Base-by-base conservation (phyloP, 768 basidiomycete genomes). In the Gloeopeniophorella convolvens region DNA sequence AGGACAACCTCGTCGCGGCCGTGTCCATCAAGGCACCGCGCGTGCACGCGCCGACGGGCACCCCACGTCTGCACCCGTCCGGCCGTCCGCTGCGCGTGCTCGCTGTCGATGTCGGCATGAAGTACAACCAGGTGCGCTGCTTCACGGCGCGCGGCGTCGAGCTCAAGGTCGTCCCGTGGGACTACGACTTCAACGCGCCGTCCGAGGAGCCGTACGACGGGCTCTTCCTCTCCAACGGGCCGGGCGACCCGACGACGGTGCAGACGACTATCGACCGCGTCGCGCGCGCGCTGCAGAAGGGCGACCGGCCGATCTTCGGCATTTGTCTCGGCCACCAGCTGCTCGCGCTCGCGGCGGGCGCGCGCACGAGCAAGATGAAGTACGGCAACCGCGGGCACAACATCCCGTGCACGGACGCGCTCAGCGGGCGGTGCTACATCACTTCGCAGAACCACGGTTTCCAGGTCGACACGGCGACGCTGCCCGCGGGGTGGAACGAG, bases 361-460 rank as follows among this genome's bases (percentile, higher is more conserved):
- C 92, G 5, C 79, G 75, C 55, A 98, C 96, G 5, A 90, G 89
- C 31, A 99, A 99, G 70, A 98, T 99, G 93, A 97, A 97, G 73
- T 98, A 98, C 66, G 96, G 96, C 32, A 99, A 99, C 63, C 90
- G 96, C 56, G 96, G 96, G 4, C 93, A 97, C 66, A 99, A 99
- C 68, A 91, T 99, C 63, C 96, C 96, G 3, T 98, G 95, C 66
- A 98, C 90, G 15, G 90, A 93, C 65, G 78, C 86, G 34, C 76
- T 95, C 47, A 91, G 89, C 42, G 96, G 94, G 26, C 77, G 96
- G 47, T 99, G 96, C 72, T 99, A 98, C 67, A 98, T 99, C 72
- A 99, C 96, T 32, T 92, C 89, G 62, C 96, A 99, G 69, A 99
- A 99, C 66, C 96, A 99, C 70, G 96, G 96, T 55, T 99, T 83